These are phyloP conservation scores for Paramecium caudatum DNA, from an alignment of 73 alveolate genomes.

Conservation along the genomic window DNA sequence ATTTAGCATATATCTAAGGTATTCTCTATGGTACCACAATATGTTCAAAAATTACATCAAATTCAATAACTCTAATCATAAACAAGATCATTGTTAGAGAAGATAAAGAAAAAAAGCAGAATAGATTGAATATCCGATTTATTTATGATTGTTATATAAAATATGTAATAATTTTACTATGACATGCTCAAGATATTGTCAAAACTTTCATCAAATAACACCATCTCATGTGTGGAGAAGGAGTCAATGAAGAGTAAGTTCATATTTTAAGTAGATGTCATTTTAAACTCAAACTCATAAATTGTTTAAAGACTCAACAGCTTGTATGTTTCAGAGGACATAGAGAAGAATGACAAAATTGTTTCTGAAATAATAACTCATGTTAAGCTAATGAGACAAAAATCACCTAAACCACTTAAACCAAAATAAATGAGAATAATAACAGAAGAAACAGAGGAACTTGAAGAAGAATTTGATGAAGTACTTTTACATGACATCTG, in stretches of 20 bases:
- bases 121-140: no score
- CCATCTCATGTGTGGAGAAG: neutral
- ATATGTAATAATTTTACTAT: constrained; percentile 17
- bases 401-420: neutral
- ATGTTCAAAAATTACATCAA: neutral
- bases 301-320: neutral
- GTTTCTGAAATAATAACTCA: neutral
- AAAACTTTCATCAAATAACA: neutral
- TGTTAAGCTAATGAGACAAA: neutral
- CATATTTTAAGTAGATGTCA: neutral
- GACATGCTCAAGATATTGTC: constrained; percentile 14
- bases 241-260: constrained; percentile 11
- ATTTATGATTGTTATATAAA: no score
- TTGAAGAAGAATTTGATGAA: neutral
- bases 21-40: neutral
- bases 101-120: neutral
- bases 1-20: neutral
- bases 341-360: neutral
- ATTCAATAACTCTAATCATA: neutral
- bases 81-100: neutral
- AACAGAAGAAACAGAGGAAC: constrained; percentile 34
- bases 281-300: neutral
- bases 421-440: neutral
- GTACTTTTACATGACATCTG: neutral
- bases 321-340: neutral